Conservation (phyloP, 2,329 filamentous ascomycete genomes). For the Dactylonectria macrodidyma region DNA sequence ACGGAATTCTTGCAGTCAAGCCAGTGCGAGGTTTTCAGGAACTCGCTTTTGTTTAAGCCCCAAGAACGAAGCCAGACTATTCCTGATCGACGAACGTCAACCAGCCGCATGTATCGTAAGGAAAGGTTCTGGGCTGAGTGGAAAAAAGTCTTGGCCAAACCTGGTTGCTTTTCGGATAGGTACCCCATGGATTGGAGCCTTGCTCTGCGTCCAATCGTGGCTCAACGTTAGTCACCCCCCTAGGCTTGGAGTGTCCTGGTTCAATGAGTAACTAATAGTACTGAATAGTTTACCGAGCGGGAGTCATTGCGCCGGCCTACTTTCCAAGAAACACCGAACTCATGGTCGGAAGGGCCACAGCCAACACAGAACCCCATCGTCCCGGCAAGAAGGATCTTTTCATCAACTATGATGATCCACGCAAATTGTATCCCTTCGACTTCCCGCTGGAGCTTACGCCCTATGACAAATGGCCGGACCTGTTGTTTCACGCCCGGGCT, state of each 20-base stretch:
- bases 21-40: slow-evolving; percentile 32
- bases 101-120: slow-evolving; percentile 44
- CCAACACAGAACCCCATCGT: slow-evolving; percentile 45
- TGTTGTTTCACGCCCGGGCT: slow-evolving; percentile 9
- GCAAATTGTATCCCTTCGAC: slow-evolving; percentile 25
- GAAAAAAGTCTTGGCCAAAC: slow-evolving; percentile 32
- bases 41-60: slow-evolving; percentile 41
- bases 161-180: slow-evolving; percentile 37
- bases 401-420: slow-evolving; percentile 46
- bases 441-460: slow-evolving; percentile 40
- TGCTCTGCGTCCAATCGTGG: slow-evolving; percentile 45
- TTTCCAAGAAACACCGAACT: slow-evolving; percentile 37
- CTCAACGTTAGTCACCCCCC: slow-evolving; percentile 31
- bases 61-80: slow-evolving; percentile 36
- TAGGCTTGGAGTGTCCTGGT: too few relatives aligned
- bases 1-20: slow-evolving; percentile 40
- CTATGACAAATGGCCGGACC: too few relatives aligned
- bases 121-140: slow-evolving; percentile 43
- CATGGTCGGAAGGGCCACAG: slow-evolving; percentile 40
- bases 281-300: slow-evolving; percentile 44
- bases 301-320: slow-evolving; percentile 43
- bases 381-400: slow-evolving; percentile 46
- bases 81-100: slow-evolving; percentile 42
- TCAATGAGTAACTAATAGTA: slow-evolving; percentile 19
- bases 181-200: slow-evolving; percentile 49